These are phyloP conservation scores for Penicillium verrucosum DNA, from an alignment of 2,329 filamentous ascomycete genomes.

Conservation along the genomic window DNA sequence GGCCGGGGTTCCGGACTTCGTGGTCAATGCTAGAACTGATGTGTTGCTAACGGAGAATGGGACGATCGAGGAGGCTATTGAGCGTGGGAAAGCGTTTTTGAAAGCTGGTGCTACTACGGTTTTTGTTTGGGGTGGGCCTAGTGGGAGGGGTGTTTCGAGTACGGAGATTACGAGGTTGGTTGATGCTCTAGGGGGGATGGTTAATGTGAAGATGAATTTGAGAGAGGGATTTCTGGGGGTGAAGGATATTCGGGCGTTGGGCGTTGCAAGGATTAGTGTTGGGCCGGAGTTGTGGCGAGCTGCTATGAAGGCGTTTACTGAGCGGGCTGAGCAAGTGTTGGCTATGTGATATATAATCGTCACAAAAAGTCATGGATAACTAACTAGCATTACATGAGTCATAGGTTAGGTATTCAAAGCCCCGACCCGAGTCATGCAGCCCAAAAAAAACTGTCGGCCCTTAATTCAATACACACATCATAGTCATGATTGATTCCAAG, in stretches of 20 bases:
- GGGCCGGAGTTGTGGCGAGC: constrained; percentile 49
- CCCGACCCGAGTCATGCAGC: background rate
- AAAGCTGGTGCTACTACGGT: constrained; percentile 57
- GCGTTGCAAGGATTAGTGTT: constrained; percentile 56
- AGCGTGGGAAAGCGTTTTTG: constrained; percentile 56
- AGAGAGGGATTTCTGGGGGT: constrained; percentile 43
- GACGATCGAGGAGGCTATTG: constrained; percentile 50
- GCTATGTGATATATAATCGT: background rate
- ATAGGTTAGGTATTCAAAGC: background rate
- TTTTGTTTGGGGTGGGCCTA: constrained; percentile 58
- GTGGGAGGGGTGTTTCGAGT: constrained; percentile 42
- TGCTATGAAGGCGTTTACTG: constrained; percentile 36
- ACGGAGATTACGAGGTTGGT: constrained; percentile 50
- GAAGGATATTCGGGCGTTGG: constrained; percentile 47
- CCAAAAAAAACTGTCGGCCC: background rate
- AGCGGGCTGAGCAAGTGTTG: constrained; percentile 28
- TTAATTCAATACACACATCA: background rate
- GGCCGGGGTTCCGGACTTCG: constrained; percentile 54
- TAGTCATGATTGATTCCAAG: background rate
- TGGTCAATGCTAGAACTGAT: constrained; percentile 59
- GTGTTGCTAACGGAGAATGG: constrained; percentile 40
- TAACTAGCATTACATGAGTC: background rate
- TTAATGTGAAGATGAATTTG: constrained; percentile 49
- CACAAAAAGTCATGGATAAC: no score
- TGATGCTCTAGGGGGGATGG: constrained; percentile 47